Percentiles rank a stretch among this genome's conserved stretches.
Evolutionary conservation across 768 basidiomycete species (phyloP).

Genomic region (Suillus luteus): DNA sequence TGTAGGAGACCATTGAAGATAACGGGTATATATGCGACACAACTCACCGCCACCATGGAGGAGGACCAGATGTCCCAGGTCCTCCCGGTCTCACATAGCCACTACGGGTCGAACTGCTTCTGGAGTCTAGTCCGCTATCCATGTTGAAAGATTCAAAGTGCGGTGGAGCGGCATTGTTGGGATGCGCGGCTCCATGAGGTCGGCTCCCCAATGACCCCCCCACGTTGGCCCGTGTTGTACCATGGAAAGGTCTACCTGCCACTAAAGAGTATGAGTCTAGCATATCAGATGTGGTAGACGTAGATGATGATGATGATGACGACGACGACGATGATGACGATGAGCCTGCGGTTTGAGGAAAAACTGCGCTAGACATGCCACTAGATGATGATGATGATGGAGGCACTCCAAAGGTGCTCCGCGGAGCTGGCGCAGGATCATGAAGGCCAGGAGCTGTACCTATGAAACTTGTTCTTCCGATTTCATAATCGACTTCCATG

Average conservation of each 20-base stretch:
- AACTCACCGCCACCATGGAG: slow-evolving; percentile 5
- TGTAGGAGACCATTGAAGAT: background rate
- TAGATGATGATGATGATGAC: background rate
- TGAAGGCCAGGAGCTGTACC: background rate
- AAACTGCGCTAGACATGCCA: background rate
- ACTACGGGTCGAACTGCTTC: background rate
- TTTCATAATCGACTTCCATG: slow-evolving; percentile 3
- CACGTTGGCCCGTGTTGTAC: background rate
- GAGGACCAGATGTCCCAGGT: background rate
- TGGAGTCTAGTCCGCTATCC: background rate
- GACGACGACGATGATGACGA: background rate
- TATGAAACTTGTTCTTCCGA: background rate
- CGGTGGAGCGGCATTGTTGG: slow-evolving; percentile 2
- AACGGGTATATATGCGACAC: background rate
- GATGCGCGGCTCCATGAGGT: background rate
- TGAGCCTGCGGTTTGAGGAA: background rate
- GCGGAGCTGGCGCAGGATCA: background rate
- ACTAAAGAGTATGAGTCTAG: background rate
- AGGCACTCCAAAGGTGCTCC: slow-evolving; percentile 1
- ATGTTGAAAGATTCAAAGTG: background rate
- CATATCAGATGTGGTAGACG: background rate
- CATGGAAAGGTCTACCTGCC: background rate
- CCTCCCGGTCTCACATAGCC: background rate
- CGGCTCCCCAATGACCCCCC: background rate
- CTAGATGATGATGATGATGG: background rate